Conservation (phyloP, 345 rosid species). For the Firmiana major region DNA sequence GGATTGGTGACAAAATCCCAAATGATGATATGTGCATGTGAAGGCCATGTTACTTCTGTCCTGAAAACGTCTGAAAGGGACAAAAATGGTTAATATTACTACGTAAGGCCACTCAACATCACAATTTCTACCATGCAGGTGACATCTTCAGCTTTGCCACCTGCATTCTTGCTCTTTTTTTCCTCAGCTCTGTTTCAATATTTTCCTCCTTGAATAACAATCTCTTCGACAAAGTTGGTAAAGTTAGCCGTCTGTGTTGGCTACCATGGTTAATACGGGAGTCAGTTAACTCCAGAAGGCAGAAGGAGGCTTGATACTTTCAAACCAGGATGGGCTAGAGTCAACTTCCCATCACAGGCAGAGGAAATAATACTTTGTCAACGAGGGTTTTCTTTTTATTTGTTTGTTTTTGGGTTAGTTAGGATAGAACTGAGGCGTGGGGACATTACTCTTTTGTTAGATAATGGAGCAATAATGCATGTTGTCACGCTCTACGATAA, state of each 20-base stretch:
- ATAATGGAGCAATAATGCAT: neutral
- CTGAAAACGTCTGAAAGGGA: constrained; percentile 8
- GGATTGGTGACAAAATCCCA: constrained; percentile 4
- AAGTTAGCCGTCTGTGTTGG: neutral
- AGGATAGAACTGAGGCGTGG: neutral
- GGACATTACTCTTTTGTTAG: neutral
- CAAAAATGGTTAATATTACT: constrained; percentile 15
- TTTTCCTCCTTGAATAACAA: neutral
- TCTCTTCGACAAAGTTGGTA: neutral
- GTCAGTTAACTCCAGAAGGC: too few relatives aligned
- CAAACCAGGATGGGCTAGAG: neutral
- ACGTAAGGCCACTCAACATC: constrained; percentile 7
- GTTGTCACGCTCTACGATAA: neutral
- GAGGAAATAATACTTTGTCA: neutral
- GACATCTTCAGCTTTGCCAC: neutral
- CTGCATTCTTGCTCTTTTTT: too few relatives aligned
- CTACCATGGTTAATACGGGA: neutral
- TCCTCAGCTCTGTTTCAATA: too few relatives aligned
- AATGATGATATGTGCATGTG: constrained; percentile 34
- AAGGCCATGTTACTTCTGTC: constrained; percentile 50
- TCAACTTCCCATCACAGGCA: too few relatives aligned
- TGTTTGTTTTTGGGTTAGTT: neutral
- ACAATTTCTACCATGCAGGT: neutral
- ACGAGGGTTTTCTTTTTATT: neutral
- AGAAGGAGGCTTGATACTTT: too few relatives aligned